Evolutionary conservation across 805 yeast genomes (phyloP).

Genomic region (Candida argentea): DNA sequence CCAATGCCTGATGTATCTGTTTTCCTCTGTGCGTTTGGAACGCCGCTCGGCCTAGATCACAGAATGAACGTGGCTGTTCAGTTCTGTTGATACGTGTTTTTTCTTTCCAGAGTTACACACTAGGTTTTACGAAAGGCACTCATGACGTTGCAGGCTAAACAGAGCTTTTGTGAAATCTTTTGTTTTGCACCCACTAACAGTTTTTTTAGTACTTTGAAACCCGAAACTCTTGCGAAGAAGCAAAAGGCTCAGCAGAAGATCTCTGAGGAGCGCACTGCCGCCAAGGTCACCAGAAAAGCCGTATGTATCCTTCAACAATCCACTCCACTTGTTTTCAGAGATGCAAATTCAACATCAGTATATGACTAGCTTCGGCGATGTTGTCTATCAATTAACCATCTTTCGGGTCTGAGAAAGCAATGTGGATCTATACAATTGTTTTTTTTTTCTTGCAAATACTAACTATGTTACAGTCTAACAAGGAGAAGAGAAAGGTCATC

Average conservation of each 20-base stretch:
- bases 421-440: slow-evolving; percentile 1
- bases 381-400: slow-evolving; percentile 73
- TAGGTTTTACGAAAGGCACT: too few species aligned
- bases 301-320: slow-evolving; percentile 44
- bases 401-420: slow-evolving; percentile 63
- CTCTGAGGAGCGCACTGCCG: slow-evolving; percentile 71
- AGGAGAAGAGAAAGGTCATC: slow-evolving; percentile 55
- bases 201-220: slow-evolving; percentile 40
- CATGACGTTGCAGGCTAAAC: slow-evolving; percentile 2
- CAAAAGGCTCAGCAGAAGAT: slow-evolving; percentile 69
- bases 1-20: slow-evolving; percentile 36
- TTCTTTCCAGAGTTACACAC: slow-evolving; percentile 22
- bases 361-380: slow-evolving; percentile 65
- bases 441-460: too few species aligned
- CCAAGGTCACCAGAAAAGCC: slow-evolving; percentile 64
- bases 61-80: slow-evolving; percentile 33
- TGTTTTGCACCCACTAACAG: slow-evolving; percentile 12
- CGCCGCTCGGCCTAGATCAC: too few species aligned
- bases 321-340: slow-evolving; percentile 29
- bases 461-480: slow-evolving; percentile 28
- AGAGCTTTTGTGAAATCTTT: slow-evolving; percentile 1
- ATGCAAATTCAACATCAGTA: slow-evolving; percentile 38
- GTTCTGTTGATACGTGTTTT: slow-evolving; percentile 15
- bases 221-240: slow-evolving; percentile 84
- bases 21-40: slow-evolving; percentile 36